phyloP scores from a whole-genome alignment of 2,329 filamentous ascomycete species.

The Calonectria fujianensis region DNA sequence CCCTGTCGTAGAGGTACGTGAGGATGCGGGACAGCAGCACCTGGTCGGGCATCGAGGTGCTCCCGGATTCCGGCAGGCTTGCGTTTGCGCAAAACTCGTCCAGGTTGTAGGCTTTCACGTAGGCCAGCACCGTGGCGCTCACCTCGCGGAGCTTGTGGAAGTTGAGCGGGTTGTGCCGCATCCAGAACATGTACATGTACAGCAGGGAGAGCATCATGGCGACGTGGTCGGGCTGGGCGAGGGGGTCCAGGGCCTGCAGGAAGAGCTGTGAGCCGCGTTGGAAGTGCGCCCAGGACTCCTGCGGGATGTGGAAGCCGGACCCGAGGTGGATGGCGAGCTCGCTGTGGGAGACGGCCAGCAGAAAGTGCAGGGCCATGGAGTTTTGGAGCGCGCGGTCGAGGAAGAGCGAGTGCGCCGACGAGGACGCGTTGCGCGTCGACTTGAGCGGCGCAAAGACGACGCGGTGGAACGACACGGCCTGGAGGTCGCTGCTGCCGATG shows the following conservation, averaged over 20 bases:
- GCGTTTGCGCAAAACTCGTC: conserved; percentile 34
- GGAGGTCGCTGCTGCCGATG: conserved; percentile 33
- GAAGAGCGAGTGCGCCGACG: conserved; percentile 36
- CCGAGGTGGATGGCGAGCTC: conserved; percentile 43
- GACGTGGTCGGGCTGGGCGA: conserved; percentile 24
- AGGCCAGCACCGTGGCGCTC: conserved; percentile 30
- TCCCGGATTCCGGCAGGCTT: neutral
- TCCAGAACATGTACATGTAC: conserved; percentile 46
- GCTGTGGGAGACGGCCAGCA: conserved; percentile 41
- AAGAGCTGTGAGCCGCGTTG: conserved; percentile 39
- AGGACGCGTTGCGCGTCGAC: conserved; percentile 29
- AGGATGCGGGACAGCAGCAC: conserved; percentile 28
- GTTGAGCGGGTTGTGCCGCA: conserved; percentile 37
- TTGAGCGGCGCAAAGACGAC: conserved; percentile 38
- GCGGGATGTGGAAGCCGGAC: conserved; percentile 16
- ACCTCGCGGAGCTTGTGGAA: conserved; percentile 22
- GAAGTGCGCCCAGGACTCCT: conserved; percentile 39
- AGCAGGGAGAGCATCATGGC: conserved; percentile 42
- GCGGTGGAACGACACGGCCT: conserved; percentile 39
- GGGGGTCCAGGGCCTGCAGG: conserved; percentile 29
- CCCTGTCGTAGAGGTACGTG: conserved; percentile 41
- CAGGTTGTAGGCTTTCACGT: conserved; percentile 20
- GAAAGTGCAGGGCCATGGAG: conserved; percentile 38
- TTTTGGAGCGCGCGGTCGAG: conserved; percentile 34
- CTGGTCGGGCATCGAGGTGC: neutral